phyloP scores from a whole-genome alignment of 345 rosid genomes.

The Acer saccharum region DNA sequence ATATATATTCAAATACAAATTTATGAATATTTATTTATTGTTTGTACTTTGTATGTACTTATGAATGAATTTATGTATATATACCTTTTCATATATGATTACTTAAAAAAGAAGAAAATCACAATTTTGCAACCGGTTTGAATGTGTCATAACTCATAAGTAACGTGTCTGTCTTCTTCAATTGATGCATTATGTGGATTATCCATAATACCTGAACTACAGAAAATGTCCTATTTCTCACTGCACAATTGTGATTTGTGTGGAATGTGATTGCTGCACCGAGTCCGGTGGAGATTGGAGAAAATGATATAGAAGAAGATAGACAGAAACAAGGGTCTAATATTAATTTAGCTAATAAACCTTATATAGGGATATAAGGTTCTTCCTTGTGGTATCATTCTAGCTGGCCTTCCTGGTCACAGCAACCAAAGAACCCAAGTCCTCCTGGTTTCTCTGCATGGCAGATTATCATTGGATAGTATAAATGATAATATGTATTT shows the following conservation, averaged over 20 bases:
- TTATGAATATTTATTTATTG: background rate
- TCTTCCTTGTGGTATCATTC: background rate
- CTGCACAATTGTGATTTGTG: background rate
- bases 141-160: background rate
- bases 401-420: background rate
- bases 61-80: background rate
- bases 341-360: background rate
- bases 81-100: background rate
- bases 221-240: background rate
- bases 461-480: background rate
- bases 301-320: background rate
- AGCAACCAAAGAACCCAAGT: background rate
- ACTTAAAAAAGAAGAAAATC: background rate
- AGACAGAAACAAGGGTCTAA: background rate
- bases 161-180: background rate
- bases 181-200: slow-evolving; percentile 13
- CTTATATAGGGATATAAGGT: background rate
- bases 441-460: background rate
- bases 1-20: background rate
- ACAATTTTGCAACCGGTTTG: too few relatives aligned
- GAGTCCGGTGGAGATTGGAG: background rate
- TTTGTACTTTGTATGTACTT: background rate
- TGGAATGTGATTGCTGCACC: background rate
- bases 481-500: background rate
- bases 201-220: background rate